Conservation (phyloP, 2,329 filamentous ascomycete genomes). For the Colletotrichum sojae region DNA sequence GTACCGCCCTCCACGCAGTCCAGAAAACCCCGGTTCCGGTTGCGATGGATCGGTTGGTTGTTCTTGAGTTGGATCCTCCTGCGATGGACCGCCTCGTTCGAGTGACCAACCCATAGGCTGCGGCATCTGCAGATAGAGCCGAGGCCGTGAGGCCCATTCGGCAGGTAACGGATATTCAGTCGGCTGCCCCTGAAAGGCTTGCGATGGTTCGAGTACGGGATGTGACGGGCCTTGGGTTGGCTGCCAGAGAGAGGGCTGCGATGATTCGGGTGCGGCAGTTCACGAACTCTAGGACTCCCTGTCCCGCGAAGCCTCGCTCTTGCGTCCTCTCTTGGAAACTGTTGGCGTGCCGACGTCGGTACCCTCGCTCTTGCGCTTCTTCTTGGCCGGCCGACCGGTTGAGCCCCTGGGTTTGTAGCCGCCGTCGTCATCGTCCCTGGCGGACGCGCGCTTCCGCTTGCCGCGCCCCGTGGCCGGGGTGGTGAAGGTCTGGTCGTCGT, state of each 20-base stretch:
- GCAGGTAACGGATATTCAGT: no score
- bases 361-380: slow-evolving; percentile 71
- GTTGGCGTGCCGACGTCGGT: slow-evolving; percentile 51
- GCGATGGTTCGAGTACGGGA: background rate
- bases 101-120: no score
- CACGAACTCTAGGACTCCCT: slow-evolving; percentile 23
- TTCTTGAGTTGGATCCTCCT: no score
- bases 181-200: background rate
- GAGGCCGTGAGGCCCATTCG: no score
- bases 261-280: background rate
- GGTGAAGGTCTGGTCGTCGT: slow-evolving; percentile 43
- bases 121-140: no score
- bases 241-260: background rate
- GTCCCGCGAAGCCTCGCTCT: slow-evolving; percentile 45
- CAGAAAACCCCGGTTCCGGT: no score
- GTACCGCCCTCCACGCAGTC: no score
- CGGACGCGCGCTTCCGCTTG: slow-evolving; percentile 63
- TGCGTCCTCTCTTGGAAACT: slow-evolving; percentile 49
- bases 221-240: background rate
- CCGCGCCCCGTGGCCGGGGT: slow-evolving; percentile 51
- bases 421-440: slow-evolving; percentile 64
- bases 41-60: no score
- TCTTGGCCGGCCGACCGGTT: slow-evolving; percentile 65
- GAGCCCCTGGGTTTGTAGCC: slow-evolving; percentile 73
- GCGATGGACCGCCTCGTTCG: no score